A percentile compares a stretch with the other conserved stretches of the same genome.
Evolutionary conservation across 2,329 filamentous ascomycete genomes (phyloP).

Genomic region (Penicillium sp.): DNA sequence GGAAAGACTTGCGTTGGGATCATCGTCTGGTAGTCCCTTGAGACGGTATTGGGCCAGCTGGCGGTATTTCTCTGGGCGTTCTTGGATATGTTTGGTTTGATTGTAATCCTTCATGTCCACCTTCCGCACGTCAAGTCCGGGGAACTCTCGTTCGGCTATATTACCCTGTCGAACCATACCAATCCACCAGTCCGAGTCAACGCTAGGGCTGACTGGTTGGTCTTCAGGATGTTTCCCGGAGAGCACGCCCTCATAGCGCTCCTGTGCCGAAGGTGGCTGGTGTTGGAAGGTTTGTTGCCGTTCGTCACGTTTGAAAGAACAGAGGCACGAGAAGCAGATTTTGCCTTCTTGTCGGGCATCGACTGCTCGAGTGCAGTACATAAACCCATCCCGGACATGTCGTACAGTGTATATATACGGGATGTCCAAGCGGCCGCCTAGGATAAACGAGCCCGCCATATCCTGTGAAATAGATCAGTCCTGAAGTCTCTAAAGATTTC

Average conservation of each 20-base stretch:
- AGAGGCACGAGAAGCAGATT: slow-evolving; percentile 53
- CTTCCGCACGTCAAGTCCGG: slow-evolving; percentile 50
- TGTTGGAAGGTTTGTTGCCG: slow-evolving; percentile 27
- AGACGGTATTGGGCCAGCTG: slow-evolving; percentile 49
- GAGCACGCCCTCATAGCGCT: slow-evolving; percentile 32
- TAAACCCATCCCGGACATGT: slow-evolving; percentile 51
- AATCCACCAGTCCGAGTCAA: slow-evolving; percentile 40
- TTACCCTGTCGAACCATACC: slow-evolving; percentile 26
- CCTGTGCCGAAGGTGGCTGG: slow-evolving; percentile 30
- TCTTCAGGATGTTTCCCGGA: slow-evolving; percentile 33
- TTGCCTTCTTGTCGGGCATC: slow-evolving; percentile 50
- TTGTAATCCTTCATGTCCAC: slow-evolving; percentile 55
- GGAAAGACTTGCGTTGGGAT: slow-evolving; percentile 12
- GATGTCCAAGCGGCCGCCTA: slow-evolving; percentile 46
- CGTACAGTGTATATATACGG: slow-evolving; percentile 54
- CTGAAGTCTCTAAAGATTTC: background rate
- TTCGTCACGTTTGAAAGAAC: slow-evolving; percentile 52
- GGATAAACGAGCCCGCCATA: slow-evolving; percentile 54
- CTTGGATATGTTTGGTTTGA: slow-evolving; percentile 23
- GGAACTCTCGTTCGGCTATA: slow-evolving; percentile 33
- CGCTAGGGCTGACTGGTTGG: slow-evolving; percentile 32
- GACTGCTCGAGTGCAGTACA: slow-evolving; percentile 53
- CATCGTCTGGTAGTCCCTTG: slow-evolving; percentile 41
- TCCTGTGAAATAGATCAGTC: slow-evolving; percentile 38
- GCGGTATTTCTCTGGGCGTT: slow-evolving; percentile 35